Percentiles rank a stretch among this genome's conserved stretches.
Evolutionary conservation across 352 stramenopile species (phyloP).

Genomic region (Blastocystis sp.): DNA sequence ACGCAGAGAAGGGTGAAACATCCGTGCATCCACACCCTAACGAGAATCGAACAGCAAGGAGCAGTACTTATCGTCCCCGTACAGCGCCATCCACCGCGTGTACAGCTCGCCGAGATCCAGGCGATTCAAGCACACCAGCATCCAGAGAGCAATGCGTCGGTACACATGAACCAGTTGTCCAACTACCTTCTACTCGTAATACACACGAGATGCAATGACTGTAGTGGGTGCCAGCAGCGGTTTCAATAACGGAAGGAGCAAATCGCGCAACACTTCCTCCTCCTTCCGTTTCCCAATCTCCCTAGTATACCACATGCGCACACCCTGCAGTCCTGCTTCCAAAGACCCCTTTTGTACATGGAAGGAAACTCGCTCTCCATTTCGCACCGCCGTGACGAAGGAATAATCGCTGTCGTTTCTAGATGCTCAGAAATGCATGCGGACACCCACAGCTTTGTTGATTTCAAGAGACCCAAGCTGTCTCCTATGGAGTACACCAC

Average conservation of each 20-base stretch:
- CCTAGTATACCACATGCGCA: conserved; percentile 17
- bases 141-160: conserved; percentile 7
- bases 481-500: not conserved
- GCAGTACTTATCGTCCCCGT: conserved; percentile 2
- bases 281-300: conserved; percentile 9
- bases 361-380: not conserved
- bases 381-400: not conserved
- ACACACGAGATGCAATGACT: not conserved
- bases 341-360: not conserved
- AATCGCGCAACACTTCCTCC: conserved; percentile 18
- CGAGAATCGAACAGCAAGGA: not conserved
- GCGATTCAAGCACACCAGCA: conserved; percentile 13
- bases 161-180: not conserved
- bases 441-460: not conserved
- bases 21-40: conserved; percentile 14
- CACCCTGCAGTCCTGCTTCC: not conserved
- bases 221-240: conserved; percentile 7
- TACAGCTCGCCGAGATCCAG: not conserved
- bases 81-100: conserved; percentile 9
- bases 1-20: not conserved
- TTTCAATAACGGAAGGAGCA: conserved; percentile 31
- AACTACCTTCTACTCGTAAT: not conserved
- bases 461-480: conserved; percentile 16
- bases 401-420: conserved; percentile 2
- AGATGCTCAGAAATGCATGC: not conserved